phyloP scores from a whole-genome alignment of 1,139 yeast genomes.

The Nakaseomyces glabratus region DNA sequence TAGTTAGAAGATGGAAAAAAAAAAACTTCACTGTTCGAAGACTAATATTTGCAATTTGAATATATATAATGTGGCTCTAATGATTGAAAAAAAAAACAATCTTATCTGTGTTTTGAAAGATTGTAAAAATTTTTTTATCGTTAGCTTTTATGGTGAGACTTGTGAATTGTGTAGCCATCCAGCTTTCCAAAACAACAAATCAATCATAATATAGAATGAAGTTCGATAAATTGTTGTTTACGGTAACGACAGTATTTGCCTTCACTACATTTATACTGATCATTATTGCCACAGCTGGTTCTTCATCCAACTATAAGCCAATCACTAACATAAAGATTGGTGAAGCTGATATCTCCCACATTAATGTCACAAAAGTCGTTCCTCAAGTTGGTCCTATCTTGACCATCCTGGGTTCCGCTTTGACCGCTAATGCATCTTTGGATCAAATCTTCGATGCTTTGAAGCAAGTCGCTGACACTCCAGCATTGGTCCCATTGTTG shows the following conservation, averaged over 20 bases:
- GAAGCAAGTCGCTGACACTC: conserved; percentile 21
- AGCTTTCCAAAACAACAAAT: background rate
- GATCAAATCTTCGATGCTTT: conserved; percentile 21
- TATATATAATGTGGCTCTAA: too few species aligned
- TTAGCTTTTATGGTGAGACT: too few species aligned
- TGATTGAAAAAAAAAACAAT: too few species aligned
- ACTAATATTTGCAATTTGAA: too few species aligned
- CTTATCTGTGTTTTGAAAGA: too few species aligned
- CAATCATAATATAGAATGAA: conserved; percentile 1
- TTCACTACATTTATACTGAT: conserved; percentile 17
- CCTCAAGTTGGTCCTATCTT: conserved; percentile 26
- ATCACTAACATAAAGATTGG: conserved; percentile 28
- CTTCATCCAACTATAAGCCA: conserved; percentile 26
- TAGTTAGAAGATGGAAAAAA: too few species aligned
- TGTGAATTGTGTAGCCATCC: too few species aligned
- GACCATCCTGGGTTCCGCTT: conserved; percentile 23
- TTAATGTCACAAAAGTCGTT: conserved; percentile 29
- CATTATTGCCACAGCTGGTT: conserved; percentile 27
- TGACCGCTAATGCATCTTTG: conserved; percentile 18
- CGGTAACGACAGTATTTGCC: conserved; percentile 15
- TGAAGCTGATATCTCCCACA: conserved; percentile 27
- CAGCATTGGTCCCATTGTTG: conserved; percentile 26
- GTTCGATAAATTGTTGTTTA: conserved; percentile 3
- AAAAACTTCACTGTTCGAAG: too few species aligned
- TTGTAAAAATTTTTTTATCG: too few species aligned